Conservation (phyloP, 1,139 yeast species). For the Suhomyces bribrorum region DNA sequence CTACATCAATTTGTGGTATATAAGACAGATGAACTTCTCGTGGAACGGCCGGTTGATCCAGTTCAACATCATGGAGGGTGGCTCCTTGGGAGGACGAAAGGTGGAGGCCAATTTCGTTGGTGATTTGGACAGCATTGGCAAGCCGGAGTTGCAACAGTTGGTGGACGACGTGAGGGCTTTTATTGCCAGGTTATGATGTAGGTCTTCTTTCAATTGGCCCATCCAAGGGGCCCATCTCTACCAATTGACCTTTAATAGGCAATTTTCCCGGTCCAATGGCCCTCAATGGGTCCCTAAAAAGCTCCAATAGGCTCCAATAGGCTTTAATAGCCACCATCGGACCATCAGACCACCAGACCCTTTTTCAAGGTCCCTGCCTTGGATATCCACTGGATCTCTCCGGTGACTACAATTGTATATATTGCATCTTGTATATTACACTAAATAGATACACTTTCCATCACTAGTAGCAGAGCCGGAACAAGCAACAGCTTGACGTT, state of each 20-base stretch:
- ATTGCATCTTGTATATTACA: conserved; percentile 1
- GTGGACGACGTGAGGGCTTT: conserved; percentile 31
- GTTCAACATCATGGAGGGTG: conserved; percentile 55
- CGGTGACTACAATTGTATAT: conserved; percentile 2
- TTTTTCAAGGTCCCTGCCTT: neutral
- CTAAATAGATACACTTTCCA: neutral
- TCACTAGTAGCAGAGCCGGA: neutral
- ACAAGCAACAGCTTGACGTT: too few relatives aligned
- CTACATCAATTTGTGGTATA: conserved; percentile 42
- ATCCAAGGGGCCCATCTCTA: too few relatives aligned
- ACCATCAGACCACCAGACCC: neutral
- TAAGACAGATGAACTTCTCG: conserved; percentile 47
- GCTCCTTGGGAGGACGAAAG: conserved; percentile 53
- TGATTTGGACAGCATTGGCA: conserved; percentile 26
- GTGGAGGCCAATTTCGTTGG: conserved; percentile 51
- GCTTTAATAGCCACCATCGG: neutral
- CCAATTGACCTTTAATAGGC: too few relatives aligned
- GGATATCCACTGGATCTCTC: too few relatives aligned
- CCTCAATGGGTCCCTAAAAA: too few relatives aligned
- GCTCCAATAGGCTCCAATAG: too few relatives aligned
- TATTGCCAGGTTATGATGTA: conserved; percentile 20
- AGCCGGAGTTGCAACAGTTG: conserved; percentile 28
- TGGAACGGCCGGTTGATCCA: conserved; percentile 41
- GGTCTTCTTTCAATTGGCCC: too few relatives aligned
- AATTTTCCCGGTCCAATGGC: too few relatives aligned